Base-by-base conservation (phyloP, 352 stramenopile genomes). In the Blastocystis sp. region DNA sequence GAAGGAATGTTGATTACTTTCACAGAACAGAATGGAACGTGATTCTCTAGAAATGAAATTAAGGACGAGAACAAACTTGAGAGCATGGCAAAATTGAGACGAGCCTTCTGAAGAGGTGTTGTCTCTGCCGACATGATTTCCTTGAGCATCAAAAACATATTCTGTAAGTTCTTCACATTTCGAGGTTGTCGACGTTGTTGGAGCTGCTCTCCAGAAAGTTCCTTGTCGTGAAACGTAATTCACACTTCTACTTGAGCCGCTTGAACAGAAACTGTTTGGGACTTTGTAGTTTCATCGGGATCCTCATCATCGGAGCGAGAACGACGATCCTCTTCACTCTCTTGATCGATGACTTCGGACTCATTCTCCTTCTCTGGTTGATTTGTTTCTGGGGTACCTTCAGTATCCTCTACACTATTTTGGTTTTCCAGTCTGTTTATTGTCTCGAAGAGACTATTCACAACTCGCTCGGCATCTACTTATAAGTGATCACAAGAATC, bases 391-490 rank as follows among this genome's bases (percentile, higher is more conserved):
- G 35, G 29, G 14, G 5, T 42, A 4, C 65, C 24, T 51, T 52
- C n/a, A 43, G 11, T 21, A 0, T 9, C 32, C 2, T n/a, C 46
- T 37, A 24, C 39, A 46, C 39, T 39, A 5, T 11, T 1, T 11
- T 65, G 29, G 24, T 65, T 52, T 32, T 74, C 63, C 16, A 83
- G 29, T 7, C 43, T 37, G n/a, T 83, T 35, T 37, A 83, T 65
- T 16, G 51, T 65, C 16, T 61, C 71, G 49, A 83, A 83, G 16
- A 83, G 51, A 43, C 43, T 42, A 83, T 83, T 54, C 27, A 83
- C 29, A 43, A 83, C 58, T 66, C 71, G 46, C 24, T 83, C 71
- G 21, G 71, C 66, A 43, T 83, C 71, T 83, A 66, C 14, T 63
- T 12, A 19, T 42, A 24, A n/a, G 2, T 42, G 1, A 67, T 29